These are phyloP conservation scores for Quercus mongolica DNA, from an alignment of 306 rosid genomes.

Conservation along the genomic window DNA sequence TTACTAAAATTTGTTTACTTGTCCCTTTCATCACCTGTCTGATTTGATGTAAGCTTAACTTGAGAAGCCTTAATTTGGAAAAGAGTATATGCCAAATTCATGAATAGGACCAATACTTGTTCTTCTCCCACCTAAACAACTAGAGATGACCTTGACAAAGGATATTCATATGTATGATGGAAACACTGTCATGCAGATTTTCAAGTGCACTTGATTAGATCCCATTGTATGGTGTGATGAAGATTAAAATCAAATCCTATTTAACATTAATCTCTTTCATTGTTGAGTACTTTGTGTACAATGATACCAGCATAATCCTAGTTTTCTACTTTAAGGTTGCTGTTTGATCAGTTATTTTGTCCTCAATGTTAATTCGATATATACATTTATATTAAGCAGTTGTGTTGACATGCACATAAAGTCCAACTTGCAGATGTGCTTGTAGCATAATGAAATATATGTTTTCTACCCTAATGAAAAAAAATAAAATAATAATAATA, in stretches of 20 bases:
- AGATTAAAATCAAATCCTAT: slow-evolving; percentile 3
- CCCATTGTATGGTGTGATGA: slow-evolving; percentile 4
- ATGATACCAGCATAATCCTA: background rate
- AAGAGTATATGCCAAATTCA: slow-evolving; percentile 44
- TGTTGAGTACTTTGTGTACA: slow-evolving; percentile 20
- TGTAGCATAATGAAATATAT: background rate
- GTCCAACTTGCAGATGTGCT: background rate
- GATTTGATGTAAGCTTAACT: slow-evolving; percentile 22
- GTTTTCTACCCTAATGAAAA: background rate
- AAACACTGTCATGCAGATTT: background rate
- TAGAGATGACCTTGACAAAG: slow-evolving; percentile 23
- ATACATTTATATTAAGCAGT: no score
- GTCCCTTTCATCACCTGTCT: slow-evolving; percentile 17
- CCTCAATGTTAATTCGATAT: no score
- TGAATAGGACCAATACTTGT: slow-evolving; percentile 28
- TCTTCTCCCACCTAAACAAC: slow-evolving; percentile 29
- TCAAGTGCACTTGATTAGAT: slow-evolving; percentile 16
- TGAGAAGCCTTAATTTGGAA: slow-evolving; percentile 24
- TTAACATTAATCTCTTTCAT: slow-evolving; percentile 16
- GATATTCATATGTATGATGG: slow-evolving; percentile 26
- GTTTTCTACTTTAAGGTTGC: background rate
- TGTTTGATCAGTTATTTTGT: no score
- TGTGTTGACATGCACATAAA: background rate
- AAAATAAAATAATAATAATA: no score
- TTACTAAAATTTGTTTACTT: slow-evolving; percentile 1